phyloP scores from a whole-genome alignment of 192 early-diverging fungal species.

The Linnemannia elongata region DNA sequence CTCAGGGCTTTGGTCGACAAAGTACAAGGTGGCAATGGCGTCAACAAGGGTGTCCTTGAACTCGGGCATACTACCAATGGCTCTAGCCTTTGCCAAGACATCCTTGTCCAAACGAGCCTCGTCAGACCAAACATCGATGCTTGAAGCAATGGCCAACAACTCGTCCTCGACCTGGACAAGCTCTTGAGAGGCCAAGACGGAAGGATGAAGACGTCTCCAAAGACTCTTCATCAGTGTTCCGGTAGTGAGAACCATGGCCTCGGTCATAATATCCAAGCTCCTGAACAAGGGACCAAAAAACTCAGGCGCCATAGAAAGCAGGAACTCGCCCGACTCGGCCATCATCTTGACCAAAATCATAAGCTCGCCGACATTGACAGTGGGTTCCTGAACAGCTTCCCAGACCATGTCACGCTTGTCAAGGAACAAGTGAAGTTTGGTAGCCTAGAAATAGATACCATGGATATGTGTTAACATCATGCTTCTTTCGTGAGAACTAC shows the following conservation, averaged over 20 bases:
- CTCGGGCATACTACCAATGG: slow-evolving; percentile 57
- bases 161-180: slow-evolving; percentile 61
- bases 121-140: slow-evolving; percentile 54
- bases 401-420: slow-evolving; percentile 69
- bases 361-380: slow-evolving; percentile 66
- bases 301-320: slow-evolving; percentile 33
- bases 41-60: slow-evolving; percentile 76
- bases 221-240: slow-evolving; percentile 67
- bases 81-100: slow-evolving; percentile 44
- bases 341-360: slow-evolving; percentile 65
- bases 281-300: slow-evolving; percentile 55
- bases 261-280: slow-evolving; percentile 42
- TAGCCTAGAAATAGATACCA: slow-evolving; percentile 13
- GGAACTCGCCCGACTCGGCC: slow-evolving; percentile 34
- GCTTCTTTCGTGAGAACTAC: not conserved
- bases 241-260: slow-evolving; percentile 52
- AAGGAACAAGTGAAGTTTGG: slow-evolving; percentile 59
- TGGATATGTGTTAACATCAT: not conserved
- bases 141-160: slow-evolving; percentile 38
- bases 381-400: slow-evolving; percentile 51
- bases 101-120: slow-evolving; percentile 44
- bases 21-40: slow-evolving; percentile 77
- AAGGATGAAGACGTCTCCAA: slow-evolving; percentile 68
- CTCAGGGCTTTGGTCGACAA: slow-evolving; percentile 69
- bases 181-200: slow-evolving; percentile 59